These are phyloP conservation scores for Arthrinium puccinioides DNA, from an alignment of 2,329 filamentous ascomycete genomes.

Conservation along the genomic window DNA sequence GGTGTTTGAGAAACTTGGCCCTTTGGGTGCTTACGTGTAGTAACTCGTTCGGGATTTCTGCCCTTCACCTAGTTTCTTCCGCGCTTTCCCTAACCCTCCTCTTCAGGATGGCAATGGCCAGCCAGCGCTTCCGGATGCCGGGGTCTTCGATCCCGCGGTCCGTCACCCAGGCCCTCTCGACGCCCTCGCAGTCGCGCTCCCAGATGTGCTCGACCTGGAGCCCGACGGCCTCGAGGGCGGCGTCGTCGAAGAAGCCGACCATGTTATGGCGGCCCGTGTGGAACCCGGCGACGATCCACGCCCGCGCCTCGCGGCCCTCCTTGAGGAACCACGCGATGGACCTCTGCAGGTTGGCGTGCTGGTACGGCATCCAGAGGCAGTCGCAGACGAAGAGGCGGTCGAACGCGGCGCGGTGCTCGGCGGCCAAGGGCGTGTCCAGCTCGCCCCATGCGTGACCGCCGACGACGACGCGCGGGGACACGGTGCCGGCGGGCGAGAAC, in stretches of 20 bases:
- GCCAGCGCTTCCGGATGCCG: constrained; percentile 60
- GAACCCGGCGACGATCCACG: constrained; percentile 63
- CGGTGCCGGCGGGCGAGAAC: constrained; percentile 20
- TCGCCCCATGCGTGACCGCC: constrained; percentile 61
- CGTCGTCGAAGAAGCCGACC: constrained; percentile 53
- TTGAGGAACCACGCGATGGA: constrained; percentile 58
- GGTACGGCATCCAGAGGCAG: constrained; percentile 68
- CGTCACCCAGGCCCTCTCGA: constrained; percentile 51
- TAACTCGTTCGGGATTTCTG: too few relatives aligned
- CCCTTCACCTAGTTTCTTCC: too few relatives aligned
- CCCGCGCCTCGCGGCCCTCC: constrained; percentile 32
- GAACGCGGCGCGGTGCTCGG: constrained; percentile 32
- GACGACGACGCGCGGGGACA: constrained; percentile 30
- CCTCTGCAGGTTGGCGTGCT: constrained; percentile 58
- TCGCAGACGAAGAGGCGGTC: constrained; percentile 63
- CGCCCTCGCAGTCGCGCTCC: constrained; percentile 61
- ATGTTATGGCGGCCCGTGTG: constrained; percentile 63
- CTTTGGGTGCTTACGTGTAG: too few relatives aligned
- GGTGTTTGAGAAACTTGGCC: too few relatives aligned
- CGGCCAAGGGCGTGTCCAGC: constrained; percentile 26
- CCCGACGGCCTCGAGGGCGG: constrained; percentile 36
- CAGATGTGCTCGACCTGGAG: constrained; percentile 58
- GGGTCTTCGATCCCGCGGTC: constrained; percentile 57
- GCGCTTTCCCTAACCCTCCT: constrained; percentile 14
- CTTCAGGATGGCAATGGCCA: constrained; percentile 52